Evolutionary conservation across 2,329 filamentous ascomycete species (phyloP), one percentile per base, ranked within the genome.

Genomic region (Boeremia exigua): DNA sequence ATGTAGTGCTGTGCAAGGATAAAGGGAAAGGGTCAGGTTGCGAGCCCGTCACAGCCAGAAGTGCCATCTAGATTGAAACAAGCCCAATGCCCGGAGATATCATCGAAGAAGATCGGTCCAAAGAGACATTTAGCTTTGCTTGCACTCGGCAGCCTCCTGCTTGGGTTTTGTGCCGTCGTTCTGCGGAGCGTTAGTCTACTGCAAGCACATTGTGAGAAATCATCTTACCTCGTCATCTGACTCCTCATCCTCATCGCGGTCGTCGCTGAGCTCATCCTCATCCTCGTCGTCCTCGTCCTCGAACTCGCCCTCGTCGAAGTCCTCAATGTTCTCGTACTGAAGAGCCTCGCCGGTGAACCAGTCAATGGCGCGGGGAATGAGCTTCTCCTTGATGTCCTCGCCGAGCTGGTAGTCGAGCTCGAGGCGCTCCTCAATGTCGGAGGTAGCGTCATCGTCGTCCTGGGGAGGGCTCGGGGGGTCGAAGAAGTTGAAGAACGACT

Each of bases 331-430:
- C 83, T 99, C 95, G 69, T 92, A 99, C 68, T 95, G 93, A 62
- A 99, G 88, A 66, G 95, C 95, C 81, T 99, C 95, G 55, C 95
- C 95, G 48, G 95, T 99, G 78, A 99, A 99, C 95, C 95, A 99
- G 80, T 99, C 95, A 70, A 99, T 95, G 54, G 96, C 95, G 67
- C 94, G 92, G 63, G 95, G 95, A 68, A 99, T 99, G 64, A 99
- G 86, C 83, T 99, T 99, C 86, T 99, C 95, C 83, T 99, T 99
- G 81, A 99, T 97, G 75, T 99, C 95, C 82, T 99, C 95, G 65
- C 95, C 95, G 39, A 99, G 88, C 81, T 98, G 94, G 79, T 98
- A 99, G 80, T 99, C 95, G 48, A 99, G 88, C 82, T 99, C 95
- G 53, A 99, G 86, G 62, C 95, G 93, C 80, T 96, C 93, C 82